Evolutionary conservation across 345 rosid genomes (phyloP), one percentile per base, ranked within the genome.

Genomic region (Carallia brachiata): DNA sequence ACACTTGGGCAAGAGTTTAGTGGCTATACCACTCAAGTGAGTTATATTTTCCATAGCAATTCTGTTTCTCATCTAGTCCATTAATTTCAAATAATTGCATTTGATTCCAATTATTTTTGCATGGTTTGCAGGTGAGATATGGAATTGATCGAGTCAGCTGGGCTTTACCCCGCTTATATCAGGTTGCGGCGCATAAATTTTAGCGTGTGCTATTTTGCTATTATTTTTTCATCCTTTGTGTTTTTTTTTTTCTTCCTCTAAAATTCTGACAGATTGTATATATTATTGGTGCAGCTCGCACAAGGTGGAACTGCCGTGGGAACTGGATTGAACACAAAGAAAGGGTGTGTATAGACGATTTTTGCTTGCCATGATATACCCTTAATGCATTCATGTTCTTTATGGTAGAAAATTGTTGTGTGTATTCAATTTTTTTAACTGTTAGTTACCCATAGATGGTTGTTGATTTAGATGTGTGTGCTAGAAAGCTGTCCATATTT

Each of bases 301-400:
- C 99, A 95, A 78, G 99, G 99, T 77, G 97, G 97, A 75, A 95
- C 99, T 79, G 99, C 99, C 60, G 99, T 95, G 37, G 99, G 99
- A 54, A 95, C 99, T 27, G 99, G 97, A 79, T 77, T 95, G 76
- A 95, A 95, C 84, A 92, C 97, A 48, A 95, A 86, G 85, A 95
- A 80, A 81, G 97, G 99, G 99, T 95, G 83, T 66, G 85, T 63
- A 61, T 70, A 13, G 50, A 10, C 5, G 16, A 16, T 44, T 44
- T 12, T 44, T 44, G 50, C 17, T 44, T 13, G 50, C 12, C 50
- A 10, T 44, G 50, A 44, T 13, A 44, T 44, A 15, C 50, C 50
- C 27, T 47, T 36, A 12, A 6, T 1, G 15, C 28, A 5, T 4
- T 2, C 30, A 23, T 37, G 4, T 19, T 36, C n/a, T 9, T 6